Evolutionary conservation across 169 alveolate species (phyloP), one percentile per base, ranked within the genome.

Genomic region (Cryptosporidium bovis): DNA sequence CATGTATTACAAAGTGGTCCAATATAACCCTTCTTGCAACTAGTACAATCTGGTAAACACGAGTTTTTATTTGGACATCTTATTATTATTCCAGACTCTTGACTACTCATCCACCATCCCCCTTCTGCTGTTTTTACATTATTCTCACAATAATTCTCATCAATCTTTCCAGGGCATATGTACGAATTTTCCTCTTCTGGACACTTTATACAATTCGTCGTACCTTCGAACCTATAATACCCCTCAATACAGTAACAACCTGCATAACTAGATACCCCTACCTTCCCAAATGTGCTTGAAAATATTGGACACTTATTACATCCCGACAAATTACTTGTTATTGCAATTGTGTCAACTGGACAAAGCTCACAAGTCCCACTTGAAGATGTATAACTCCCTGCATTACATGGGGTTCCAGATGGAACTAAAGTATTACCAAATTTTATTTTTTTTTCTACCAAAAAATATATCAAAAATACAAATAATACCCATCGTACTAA

Each of bases 1-100:
- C 87, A 77, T 36, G 64, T 36, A 40, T 77, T 33, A 60, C 87
- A 77, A 12, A 77, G 31, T 77, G 87, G 87, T 3, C 87, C 87
- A 8, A 50, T 58, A 62, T 77, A 62, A 2, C 87, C 87, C 15
- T 34, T 62, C 8, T 27, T 44, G 18, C 87, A 77, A 27, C 71
- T 64, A 24, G 48, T 44, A 40, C 71, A 77, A 1, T 77, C 71
- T 16, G 65, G 51, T 20, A 60, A 46, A 44, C 87, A 77, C 10
- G 87, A 34, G 7, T 44, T 40, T 77, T 77, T 62, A 60, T 40
- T 58, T 55, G 87, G 71, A 40, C 87, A 77, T 29, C 48, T 77
- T 12, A 60, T 56, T n/a, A 60, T 2, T 77, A 77, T 77, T 16
- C 87, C 87, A 3, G 51, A 16, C 13, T 31, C 36, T 34, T 16